Evolutionary conservation across 208 protist species (phyloP), one percentile per base, ranked within the genome.

Genomic region (Leishmania guyanensis): DNA sequence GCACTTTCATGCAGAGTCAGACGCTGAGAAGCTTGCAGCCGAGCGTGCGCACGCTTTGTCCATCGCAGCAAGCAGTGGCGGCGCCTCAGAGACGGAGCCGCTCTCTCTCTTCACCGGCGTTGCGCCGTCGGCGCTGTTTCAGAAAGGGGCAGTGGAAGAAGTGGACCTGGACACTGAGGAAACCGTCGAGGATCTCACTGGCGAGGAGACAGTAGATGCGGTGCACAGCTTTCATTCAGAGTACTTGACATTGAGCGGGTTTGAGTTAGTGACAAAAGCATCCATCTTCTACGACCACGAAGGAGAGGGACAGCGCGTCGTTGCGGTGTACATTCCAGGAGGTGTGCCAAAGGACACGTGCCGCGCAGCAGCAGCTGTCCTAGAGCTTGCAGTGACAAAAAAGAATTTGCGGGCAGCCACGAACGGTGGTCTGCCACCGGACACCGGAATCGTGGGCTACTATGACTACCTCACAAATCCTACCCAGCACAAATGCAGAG

Each of bases 401-500:
- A 88, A 89, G 68, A 97, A 98, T 80, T 69, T 95, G 72, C 84
- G 96, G 46, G 91, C 92, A 0, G 79, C 80, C 5, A 92, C 87
- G 14, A 98, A 98, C 87, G 93, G 94, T 51, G 94, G 94, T 39
- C 68, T 77, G n/a, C 93, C 93, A 46, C 96, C 94, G 17, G 87
- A 97, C 76, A 96, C 92, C 14, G 94, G 96, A 66, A 95, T 98
- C 79, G 92, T 95, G 0, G 96, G 94, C 51, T 97, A 93, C 81
- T 98, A 98, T 80, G 96, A 98, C 81, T 98, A 98, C 75, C 84
- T 97, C 26, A 96, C 86, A 56, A 96, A 95, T 75, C 94, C 94
- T 5, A 92, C 85, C 6, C 83, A 70, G 65, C 86, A 83, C 62
- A 98, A 98, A 77, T 98, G 94, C 77, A 90, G 96, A 36, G 90